A percentile compares a stretch with the other conserved stretches of the same genome.
Conservation (phyloP, 208 protist genomes). For the Tritrichomonas foetus region DNA sequence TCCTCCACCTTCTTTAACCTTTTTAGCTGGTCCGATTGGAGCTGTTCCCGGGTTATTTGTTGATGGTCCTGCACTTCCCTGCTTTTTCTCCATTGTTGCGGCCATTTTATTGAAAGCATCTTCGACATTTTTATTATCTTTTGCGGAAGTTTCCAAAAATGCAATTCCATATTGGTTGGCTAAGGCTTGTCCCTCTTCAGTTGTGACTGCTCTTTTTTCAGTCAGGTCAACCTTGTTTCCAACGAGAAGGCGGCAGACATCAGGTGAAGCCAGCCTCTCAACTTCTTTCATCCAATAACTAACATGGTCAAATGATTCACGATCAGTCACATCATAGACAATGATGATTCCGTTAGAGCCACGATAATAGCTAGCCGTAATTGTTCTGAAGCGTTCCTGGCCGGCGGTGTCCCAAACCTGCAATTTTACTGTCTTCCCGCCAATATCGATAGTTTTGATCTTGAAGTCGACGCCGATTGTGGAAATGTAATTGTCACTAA, state of each 20-base stretch:
- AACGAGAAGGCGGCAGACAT: conserved; percentile 57
- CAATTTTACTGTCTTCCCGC: conserved; percentile 45
- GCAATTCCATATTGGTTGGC: not conserved
- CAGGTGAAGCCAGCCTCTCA: conserved; percentile 88
- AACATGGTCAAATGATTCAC: conserved; percentile 52
- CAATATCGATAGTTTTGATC: conserved; percentile 57
- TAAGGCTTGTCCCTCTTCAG: conserved; percentile 42
- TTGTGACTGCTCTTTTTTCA: conserved; percentile 49
- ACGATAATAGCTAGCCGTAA: conserved; percentile 62
- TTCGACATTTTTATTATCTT: not conserved
- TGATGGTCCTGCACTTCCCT: no score
- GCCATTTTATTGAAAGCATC: not conserved
- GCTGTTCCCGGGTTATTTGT: no score
- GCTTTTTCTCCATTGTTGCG: no score
- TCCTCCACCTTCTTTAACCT: no score
- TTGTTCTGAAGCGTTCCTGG: conserved; percentile 65
- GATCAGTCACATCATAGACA: conserved; percentile 64
- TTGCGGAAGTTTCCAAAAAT: not conserved
- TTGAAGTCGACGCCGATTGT: no score
- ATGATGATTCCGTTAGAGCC: conserved; percentile 70
- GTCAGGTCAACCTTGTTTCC: conserved; percentile 62
- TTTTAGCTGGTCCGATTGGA: no score
- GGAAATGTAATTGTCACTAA: no score
- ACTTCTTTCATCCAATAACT: conserved; percentile 79
- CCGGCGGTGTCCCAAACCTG: conserved; percentile 63